phyloP scores from a whole-genome alignment of 2,329 filamentous ascomycete genomes.

The Penicillium capsulatum region DNA sequence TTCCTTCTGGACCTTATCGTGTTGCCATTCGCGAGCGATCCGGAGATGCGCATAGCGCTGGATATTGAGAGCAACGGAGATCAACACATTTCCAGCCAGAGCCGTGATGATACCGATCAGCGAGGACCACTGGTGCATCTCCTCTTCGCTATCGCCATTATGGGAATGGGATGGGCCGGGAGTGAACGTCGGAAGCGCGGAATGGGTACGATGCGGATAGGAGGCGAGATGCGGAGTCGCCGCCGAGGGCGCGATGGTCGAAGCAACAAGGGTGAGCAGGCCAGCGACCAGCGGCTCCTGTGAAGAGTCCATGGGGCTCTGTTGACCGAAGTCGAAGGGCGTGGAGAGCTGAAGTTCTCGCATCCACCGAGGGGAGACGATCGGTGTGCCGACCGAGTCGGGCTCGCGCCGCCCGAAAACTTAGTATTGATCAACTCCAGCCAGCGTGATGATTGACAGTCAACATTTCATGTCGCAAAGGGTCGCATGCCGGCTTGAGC shows the following conservation, averaged over 20 bases:
- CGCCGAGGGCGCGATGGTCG: slow-evolving; percentile 22
- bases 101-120: slow-evolving; percentile 92
- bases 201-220: slow-evolving; percentile 15
- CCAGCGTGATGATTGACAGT: slow-evolving; percentile 5
- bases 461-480: slow-evolving; percentile 16
- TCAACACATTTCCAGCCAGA: slow-evolving; percentile 87
- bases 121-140: slow-evolving; percentile 66
- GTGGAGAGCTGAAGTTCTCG: background rate
- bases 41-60: slow-evolving; percentile 92
- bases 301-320: slow-evolving; percentile 22
- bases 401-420: slow-evolving; percentile 5
- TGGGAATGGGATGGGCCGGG: slow-evolving; percentile 15
- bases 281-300: slow-evolving; percentile 27
- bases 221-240: slow-evolving; percentile 13
- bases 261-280: slow-evolving; percentile 27
- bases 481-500: slow-evolving; percentile 15
- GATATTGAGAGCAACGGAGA: slow-evolving; percentile 92
- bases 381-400: slow-evolving; percentile 5
- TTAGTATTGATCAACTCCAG: slow-evolving; percentile 9
- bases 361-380: slow-evolving; percentile 1
- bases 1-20: slow-evolving; percentile 53
- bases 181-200: slow-evolving; percentile 11
- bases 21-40: slow-evolving; percentile 66
- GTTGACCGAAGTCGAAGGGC: slow-evolving; percentile 1
- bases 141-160: slow-evolving; percentile 19